These are phyloP conservation scores for Tetrapisispora nanseiensis DNA, from an alignment of 805 yeast species.

Conservation along the genomic window DNA sequence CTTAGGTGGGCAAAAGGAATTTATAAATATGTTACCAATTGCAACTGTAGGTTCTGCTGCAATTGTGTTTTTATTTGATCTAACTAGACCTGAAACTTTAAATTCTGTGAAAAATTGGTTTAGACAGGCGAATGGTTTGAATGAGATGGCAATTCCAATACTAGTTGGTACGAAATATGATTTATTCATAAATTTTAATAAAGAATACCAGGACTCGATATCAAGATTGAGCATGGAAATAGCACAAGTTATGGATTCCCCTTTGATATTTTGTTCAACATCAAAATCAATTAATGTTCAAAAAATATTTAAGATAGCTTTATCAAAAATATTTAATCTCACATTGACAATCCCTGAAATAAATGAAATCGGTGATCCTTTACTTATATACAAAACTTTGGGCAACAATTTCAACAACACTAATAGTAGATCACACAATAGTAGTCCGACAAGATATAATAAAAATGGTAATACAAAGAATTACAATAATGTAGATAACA, in stretches of 20 bases:
- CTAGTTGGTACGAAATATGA: conserved; percentile 92
- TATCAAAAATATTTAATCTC: conserved; percentile 84
- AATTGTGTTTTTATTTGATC: conserved; percentile 78
- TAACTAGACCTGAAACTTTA: conserved; percentile 76
- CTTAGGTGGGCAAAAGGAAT: conserved; percentile 90
- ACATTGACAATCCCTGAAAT: conserved; percentile 78
- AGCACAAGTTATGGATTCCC: conserved; percentile 83
- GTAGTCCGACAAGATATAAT: background rate
- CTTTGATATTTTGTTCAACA: conserved; percentile 80
- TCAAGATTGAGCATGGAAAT: conserved; percentile 75
- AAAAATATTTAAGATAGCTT: conserved; percentile 82
- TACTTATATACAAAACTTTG: conserved; percentile 49
- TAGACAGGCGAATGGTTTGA: conserved; percentile 80
- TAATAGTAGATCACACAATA: background rate
- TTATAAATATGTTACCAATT: conserved; percentile 88
- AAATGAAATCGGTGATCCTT: conserved; percentile 81
- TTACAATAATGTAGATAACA: background rate
- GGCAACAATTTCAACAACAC: conserved; percentile 13
- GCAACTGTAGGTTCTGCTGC: conserved; percentile 92
- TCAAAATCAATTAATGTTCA: conserved; percentile 88
- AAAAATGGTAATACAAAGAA: background rate
- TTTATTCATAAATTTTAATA: conserved; percentile 66
- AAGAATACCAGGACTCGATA: conserved; percentile 73
- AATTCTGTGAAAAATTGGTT: conserved; percentile 93
- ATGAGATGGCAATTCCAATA: conserved; percentile 83